phyloP scores from a whole-genome alignment of 768 basidiomycete genomes.

The Agaricus blazei region DNA sequence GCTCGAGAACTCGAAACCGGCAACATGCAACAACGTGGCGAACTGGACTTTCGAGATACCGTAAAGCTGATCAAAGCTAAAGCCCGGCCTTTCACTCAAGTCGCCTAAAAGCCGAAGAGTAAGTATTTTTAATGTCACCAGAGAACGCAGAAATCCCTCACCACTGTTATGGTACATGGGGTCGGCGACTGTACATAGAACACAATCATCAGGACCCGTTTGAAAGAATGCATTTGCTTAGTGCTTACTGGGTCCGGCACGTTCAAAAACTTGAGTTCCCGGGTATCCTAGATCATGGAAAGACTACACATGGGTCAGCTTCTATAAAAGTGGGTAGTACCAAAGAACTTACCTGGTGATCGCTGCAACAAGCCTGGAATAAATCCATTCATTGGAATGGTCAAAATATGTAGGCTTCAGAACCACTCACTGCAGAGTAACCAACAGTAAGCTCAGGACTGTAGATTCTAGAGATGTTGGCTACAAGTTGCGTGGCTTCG shows the following conservation, averaged over 20 bases:
- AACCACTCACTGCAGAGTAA: conserved; percentile 46
- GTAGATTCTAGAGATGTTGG: conserved; percentile 73
- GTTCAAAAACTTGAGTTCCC: conserved; percentile 84
- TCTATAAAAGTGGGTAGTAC: background rate
- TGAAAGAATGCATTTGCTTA: background rate
- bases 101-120: conserved; percentile 46
- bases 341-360: conserved; percentile 59
- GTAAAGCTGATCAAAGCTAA: conserved; percentile 76
- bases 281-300: conserved; percentile 83
- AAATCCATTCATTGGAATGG: conserved; percentile 1
- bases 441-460: conserved; percentile 75
- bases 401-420: background rate
- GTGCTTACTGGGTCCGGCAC: conserved; percentile 65
- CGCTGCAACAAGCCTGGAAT: conserved; percentile 78
- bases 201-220: background rate
- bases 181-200: conserved; percentile 57
- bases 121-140: background rate
- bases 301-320: conserved; percentile 38
- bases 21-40: conserved; percentile 64
- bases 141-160: conserved; percentile 16
- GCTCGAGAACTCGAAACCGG: conserved; percentile 44
- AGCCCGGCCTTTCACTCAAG: conserved; percentile 71
- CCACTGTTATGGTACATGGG: conserved; percentile 89
- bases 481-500: conserved; percentile 69
- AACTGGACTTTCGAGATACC: conserved; percentile 89